Evolutionary conservation across 176 grass and related monocot species (phyloP), one percentile per base, ranked within the genome.

Genomic region (Rhynchospora breviuscula): DNA sequence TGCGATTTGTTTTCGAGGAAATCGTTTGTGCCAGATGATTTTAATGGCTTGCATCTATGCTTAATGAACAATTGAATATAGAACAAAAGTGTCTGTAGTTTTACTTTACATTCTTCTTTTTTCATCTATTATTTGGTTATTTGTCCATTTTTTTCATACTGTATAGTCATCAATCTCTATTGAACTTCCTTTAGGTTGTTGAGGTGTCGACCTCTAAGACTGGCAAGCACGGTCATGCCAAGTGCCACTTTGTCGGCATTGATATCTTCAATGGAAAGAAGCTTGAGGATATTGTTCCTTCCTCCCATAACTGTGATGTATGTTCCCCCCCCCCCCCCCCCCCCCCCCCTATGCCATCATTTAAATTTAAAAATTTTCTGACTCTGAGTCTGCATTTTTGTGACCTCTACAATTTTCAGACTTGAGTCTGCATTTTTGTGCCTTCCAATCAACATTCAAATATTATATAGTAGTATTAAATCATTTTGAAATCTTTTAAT

Each of bases 181-280:
- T 74, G 10, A 25, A 74, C 3, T 74, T 23, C 5, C n/a, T 58
- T 75, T 43, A 97, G 94, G 94, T 97, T 85, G 91, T 97, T 77
- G 94, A 97, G 88, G 94, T 97, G 46, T 97, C 94, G 51, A 97
- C 94, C 69, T 97, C 94, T 5, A 97, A 97, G 91, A 97, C 94
- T 71, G 94, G 94, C 54, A 97, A 97, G 88, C 94, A 97, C 8
- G 94, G 94, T 48, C 91, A 97, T 49, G 94, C 94, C 43, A 97
- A 97, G 67, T 94, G 94, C 21, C 94, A 97, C 88, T 97, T 97
- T 89, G 94, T 97, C 74, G 94, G 85, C 57, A 94, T 94, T 80
- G 94, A 97, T 82, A 86, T 97, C 68, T 97, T 97, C 88, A 97
- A 97, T 75, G 91, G 86, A 7, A 97, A 97, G 79, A 97, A 97